A percentile compares a stretch with the other conserved stretches of the same genome.
Evolutionary conservation across 768 basidiomycete genomes (phyloP).

Genomic region (Pleurotus tuber-regium): DNA sequence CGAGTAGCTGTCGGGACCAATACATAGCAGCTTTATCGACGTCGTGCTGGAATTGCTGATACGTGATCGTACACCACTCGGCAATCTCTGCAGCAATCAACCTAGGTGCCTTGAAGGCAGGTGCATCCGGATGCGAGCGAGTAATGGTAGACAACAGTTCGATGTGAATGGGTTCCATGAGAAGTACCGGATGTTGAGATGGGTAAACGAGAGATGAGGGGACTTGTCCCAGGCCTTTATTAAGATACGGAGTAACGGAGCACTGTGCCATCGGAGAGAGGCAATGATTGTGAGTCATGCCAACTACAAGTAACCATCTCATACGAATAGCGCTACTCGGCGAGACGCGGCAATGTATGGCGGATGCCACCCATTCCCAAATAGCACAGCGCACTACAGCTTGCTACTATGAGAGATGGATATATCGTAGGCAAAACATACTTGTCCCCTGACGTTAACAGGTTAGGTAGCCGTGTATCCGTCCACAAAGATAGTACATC

Average conservation of each 20-base stretch:
- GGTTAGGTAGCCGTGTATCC: neutral
- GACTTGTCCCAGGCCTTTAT: neutral
- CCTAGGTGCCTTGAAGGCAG: conserved; percentile 5
- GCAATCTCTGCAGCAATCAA: neutral
- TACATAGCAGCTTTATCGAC: conserved; percentile 55
- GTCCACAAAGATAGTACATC: conserved; percentile 1
- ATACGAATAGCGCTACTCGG: neutral
- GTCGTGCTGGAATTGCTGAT: conserved; percentile 47
- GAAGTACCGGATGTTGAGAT: neutral
- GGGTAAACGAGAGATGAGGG: neutral
- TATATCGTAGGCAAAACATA: neutral
- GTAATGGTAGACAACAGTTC: conserved; percentile 1
- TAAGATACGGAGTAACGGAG: neutral
- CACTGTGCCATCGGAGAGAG: neutral
- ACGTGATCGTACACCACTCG: conserved; percentile 23
- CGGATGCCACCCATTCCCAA: neutral
- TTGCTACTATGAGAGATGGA: neutral
- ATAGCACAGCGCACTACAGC: conserved; percentile 1
- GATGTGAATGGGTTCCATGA: conserved; percentile 2
- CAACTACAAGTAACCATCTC: conserved; percentile 11
- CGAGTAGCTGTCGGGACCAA: conserved; percentile 44
- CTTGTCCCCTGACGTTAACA: conserved; percentile 3
- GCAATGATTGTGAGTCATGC: conserved; percentile 11
- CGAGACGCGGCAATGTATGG: conserved; percentile 8
- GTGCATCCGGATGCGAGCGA: neutral